phyloP scores from a whole-genome alignment of 1,284 basidiomycete species.

The Fomitopsis pinicola region DNA sequence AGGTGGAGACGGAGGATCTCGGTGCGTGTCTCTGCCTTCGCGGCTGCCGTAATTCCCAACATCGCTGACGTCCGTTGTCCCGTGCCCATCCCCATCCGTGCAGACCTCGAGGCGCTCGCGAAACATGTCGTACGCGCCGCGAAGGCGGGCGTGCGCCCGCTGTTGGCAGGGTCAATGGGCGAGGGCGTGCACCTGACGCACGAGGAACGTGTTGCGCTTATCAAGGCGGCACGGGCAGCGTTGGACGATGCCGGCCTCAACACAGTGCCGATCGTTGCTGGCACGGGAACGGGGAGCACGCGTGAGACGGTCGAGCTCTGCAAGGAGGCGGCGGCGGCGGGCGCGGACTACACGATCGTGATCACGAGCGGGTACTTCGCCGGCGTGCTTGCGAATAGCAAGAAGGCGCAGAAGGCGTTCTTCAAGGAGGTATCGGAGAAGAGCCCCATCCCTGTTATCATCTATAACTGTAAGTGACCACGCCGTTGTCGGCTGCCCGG shows the following conservation, averaged over 20 bases:
- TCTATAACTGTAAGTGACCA: conserved; percentile 23
- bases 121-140: conserved; percentile 71
- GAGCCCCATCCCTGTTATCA: conserved; percentile 71
- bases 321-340: conserved; percentile 70
- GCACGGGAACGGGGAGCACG: conserved; percentile 78
- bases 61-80: background rate
- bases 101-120: conserved; percentile 72
- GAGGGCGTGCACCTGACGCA: conserved; percentile 78
- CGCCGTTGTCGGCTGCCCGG: background rate
- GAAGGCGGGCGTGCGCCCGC: conserved; percentile 68
- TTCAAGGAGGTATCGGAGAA: conserved; percentile 71
- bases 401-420: conserved; percentile 72
- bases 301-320: conserved; percentile 74
- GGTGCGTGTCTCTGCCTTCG: conserved; percentile 41
- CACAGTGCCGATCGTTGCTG: conserved; percentile 70
- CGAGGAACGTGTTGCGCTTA: conserved; percentile 64
- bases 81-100: background rate
- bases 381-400: conserved; percentile 57
- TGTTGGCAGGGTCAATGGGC: conserved; percentile 80
- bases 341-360: conserved; percentile 81
- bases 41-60: background rate
- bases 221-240: conserved; percentile 64
- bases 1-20: conserved; percentile 70
- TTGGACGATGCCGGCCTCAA: conserved; percentile 63
- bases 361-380: conserved; percentile 85